phyloP scores from a whole-genome alignment of 306 rosid genomes.

The Datisca glomerata region DNA sequence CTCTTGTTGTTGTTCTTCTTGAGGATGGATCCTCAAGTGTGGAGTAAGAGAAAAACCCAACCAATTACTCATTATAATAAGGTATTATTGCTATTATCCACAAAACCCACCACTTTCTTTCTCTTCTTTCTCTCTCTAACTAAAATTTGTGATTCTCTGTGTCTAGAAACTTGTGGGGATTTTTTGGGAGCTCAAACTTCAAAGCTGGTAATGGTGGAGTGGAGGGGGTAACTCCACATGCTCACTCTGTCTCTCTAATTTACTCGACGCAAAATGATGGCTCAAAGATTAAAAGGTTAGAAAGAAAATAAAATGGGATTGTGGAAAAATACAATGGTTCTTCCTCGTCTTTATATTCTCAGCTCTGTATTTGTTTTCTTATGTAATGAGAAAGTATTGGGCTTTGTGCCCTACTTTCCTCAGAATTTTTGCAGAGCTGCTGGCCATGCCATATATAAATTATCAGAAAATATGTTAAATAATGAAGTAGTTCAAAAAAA shows the following conservation, averaged over 20 bases:
- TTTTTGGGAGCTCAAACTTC: not conserved
- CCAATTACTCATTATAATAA: constrained; percentile 93
- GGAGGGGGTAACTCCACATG: not conserved
- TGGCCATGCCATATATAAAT: constrained; percentile 38
- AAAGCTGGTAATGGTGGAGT: not conserved
- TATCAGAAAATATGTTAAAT: too few relatives aligned
- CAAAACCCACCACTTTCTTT: not conserved
- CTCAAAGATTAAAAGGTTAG: constrained; percentile 2
- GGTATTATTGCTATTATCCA: not conserved
- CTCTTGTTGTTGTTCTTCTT: too few relatives aligned
- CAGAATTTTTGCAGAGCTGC: constrained; percentile 60
- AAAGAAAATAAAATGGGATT: not conserved
- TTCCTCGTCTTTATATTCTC: constrained; percentile 43
- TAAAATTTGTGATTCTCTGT: not conserved
- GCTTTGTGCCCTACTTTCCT: constrained; percentile 49
- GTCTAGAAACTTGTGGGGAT: not conserved
- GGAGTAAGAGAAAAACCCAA: constrained; percentile 91
- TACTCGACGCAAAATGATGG: too few relatives aligned
- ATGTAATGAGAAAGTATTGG: constrained; percentile 37
- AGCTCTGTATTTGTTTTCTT: constrained; percentile 35
- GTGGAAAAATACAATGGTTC: constrained; percentile 19
- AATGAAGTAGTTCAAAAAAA: too few relatives aligned
- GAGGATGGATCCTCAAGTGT: constrained; percentile 72
- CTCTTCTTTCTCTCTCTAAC: not conserved
- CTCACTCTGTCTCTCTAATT: too few relatives aligned